A percentile compares a stretch with the other conserved stretches of the same genome.
These are phyloP conservation scores for Scutellaria minor DNA, from an alignment of 257 asterid genomes.

Conservation along the genomic window DNA sequence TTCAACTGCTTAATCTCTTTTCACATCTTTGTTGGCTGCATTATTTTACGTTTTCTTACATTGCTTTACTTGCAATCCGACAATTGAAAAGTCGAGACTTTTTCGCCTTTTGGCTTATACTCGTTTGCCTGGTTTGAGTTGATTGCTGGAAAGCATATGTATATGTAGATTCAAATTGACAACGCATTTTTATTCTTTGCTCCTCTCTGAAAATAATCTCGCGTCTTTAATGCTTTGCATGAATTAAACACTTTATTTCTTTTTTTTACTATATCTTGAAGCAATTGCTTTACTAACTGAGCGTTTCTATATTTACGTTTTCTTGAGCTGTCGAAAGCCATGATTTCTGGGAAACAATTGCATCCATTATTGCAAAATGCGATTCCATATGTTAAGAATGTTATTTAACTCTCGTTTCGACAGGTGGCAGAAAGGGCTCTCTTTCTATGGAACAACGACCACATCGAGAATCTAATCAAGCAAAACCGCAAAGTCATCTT, in stretches of 20 bases:
- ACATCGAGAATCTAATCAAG: constrained; percentile 79
- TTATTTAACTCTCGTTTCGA: constrained; percentile 16
- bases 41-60: constrained; percentile 3
- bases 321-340: neutral
- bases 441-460: constrained; percentile 92
- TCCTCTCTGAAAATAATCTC: neutral
- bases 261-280: neutral
- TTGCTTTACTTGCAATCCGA: neutral
- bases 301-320: neutral
- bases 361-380: neutral
- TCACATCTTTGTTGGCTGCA: neutral
- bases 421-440: constrained; percentile 97
- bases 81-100: neutral
- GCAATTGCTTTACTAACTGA: constrained; percentile 1
- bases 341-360: neutral
- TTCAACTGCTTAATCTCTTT: constrained; percentile 10
- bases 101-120: neutral
- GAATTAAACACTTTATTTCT: neutral
- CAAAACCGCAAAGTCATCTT: constrained; percentile 77
- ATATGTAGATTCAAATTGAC: neutral
- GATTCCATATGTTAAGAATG: neutral
- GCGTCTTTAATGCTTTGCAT: neutral
- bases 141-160: neutral
- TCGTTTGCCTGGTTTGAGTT: neutral
- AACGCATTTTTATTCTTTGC: neutral